These are phyloP conservation scores for Caloboletus inedulis DNA, from an alignment of 1,284 basidiomycete species.

Conservation along the genomic window DNA sequence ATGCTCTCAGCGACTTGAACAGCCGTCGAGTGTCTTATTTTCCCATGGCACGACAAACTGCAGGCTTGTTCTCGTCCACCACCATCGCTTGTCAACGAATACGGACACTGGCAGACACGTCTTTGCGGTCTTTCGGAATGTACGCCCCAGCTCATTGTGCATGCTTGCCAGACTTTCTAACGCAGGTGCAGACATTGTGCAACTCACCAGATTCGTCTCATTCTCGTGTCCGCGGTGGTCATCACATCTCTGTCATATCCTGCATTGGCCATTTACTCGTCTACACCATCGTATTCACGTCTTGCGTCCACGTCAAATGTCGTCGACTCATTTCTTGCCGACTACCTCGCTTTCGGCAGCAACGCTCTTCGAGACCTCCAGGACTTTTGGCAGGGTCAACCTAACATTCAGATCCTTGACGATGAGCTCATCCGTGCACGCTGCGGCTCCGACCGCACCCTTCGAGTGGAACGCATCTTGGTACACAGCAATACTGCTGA, in stretches of 20 bases:
- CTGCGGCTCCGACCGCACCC: constrained; percentile 68
- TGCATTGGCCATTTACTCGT: constrained; percentile 81
- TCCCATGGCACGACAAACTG: constrained; percentile 25
- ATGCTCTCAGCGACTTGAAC: constrained; percentile 19
- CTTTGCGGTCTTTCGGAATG: constrained; percentile 74
- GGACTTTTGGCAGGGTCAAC: constrained; percentile 65
- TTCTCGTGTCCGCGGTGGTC: constrained; percentile 90
- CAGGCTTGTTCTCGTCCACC: constrained; percentile 17
- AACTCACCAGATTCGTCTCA: constrained; percentile 88
- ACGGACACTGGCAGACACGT: constrained; percentile 45
- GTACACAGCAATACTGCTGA: constrained; percentile 55
- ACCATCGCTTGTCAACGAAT: constrained; percentile 32
- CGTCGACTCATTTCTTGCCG: constrained; percentile 58
- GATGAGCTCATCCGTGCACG: constrained; percentile 70
- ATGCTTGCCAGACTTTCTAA: constrained; percentile 8
- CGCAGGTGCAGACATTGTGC: constrained; percentile 65
- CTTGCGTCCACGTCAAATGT: constrained; percentile 54
- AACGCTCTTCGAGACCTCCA: constrained; percentile 60
- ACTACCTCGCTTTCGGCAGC: constrained; percentile 48
- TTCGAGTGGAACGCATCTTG: constrained; percentile 76
- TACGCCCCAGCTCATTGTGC: constrained; percentile 39
- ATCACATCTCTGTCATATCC: constrained; percentile 96
- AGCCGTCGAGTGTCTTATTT: constrained; percentile 5
- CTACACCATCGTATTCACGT: constrained; percentile 61
- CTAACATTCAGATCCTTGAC: constrained; percentile 56